A percentile compares a stretch with the other conserved stretches of the same genome.
phyloP scores from a whole-genome alignment of 768 basidiomycete genomes.

The Termitomyces sp. region DNA sequence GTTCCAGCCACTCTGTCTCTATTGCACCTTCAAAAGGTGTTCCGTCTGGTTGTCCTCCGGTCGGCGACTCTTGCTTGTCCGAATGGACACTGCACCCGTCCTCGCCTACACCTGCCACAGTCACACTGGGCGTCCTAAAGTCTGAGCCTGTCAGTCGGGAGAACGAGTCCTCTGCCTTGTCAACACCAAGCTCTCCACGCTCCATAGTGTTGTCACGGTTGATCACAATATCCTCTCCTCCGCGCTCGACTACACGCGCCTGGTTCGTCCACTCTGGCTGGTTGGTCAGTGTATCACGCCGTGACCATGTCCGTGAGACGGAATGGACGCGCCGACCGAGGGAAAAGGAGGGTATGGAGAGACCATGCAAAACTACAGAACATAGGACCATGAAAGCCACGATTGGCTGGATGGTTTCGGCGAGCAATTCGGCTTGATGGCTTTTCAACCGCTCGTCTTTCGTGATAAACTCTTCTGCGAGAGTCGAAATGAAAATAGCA shows the following conservation, averaged over 20 bases:
- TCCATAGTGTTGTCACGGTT: constrained; percentile 72
- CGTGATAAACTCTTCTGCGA: constrained; percentile 60
- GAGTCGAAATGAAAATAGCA: constrained; percentile 89
- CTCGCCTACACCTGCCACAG: constrained; percentile 6
- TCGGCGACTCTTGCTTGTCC: constrained; percentile 5
- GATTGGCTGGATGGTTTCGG: constrained; percentile 82
- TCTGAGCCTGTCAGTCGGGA: constrained; percentile 3
- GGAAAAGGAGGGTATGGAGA: constrained; percentile 94
- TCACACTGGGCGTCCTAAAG: constrained; percentile 12
- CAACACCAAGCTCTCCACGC: constrained; percentile 14
- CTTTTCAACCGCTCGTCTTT: constrained; percentile 35
- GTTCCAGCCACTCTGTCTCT: constrained; percentile 64
- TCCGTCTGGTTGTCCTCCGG: constrained; percentile 21
- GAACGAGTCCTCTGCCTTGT: constrained; percentile 8
- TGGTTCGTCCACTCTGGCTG: constrained; percentile 81
- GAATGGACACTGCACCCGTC: constrained; percentile 10
- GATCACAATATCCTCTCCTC: constrained; percentile 69
- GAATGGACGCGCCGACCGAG: constrained; percentile 87
- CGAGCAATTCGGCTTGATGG: constrained; percentile 59
- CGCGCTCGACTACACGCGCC: constrained; percentile 61
- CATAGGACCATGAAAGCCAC: constrained; percentile 92
- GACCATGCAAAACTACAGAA: constrained; percentile 82
- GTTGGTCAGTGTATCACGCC: constrained; percentile 41
- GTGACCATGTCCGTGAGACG: constrained; percentile 86
- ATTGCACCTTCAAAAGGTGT: constrained; percentile 39